Evolutionary conservation across 2,329 filamentous ascomycete species (phyloP), one percentile per base, ranked within the genome.

Genomic region (Tolypocladium tundrense): DNA sequence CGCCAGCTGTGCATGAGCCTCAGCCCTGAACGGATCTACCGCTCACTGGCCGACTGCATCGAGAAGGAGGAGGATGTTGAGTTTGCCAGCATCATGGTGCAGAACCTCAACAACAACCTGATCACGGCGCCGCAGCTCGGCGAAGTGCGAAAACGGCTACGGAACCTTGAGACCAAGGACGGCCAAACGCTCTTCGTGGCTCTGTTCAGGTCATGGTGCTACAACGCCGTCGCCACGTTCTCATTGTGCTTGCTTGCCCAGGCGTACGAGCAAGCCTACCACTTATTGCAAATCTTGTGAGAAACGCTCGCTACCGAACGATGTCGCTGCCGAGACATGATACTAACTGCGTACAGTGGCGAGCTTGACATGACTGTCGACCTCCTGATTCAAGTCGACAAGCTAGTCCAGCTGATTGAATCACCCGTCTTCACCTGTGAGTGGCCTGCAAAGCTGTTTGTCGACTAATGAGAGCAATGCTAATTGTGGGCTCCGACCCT

Each of bases 341-440:
- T 41, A 33, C 60, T 65, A 24, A 65, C 56, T 39, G 19, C 48
- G 21, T n/a, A 11, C 62, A 96, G 91, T 73, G 94, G 91, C 60
- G 94, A 99, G 67, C 79, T 99, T 54, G 94, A 99, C 71, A 97
- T 99, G 91, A 97, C 93, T 0, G 94, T 99, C 65, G 96, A 96
- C 66, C 96, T 97, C 74, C 83, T 99, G 57, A 99, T 99, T 50
- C 95, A 99, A 71, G 97, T 99, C 65, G 94, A 99, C 73, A 99
- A 99, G 72, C 81, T 99, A 19, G 94, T 99, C 14, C 94, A 99
- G 71, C 81, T 99, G 19, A 85, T 99, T 43, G 94, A 99, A 71
- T 97, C 92, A 0, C 94, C 94, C 0, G 94, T 99, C 1, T 99
- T 99, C 68, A 99, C 94, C 53, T 99, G 91, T 95, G 73, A 74